Conservation (phyloP, 805 yeast genomes). For the Kodamaea restingae region DNA sequence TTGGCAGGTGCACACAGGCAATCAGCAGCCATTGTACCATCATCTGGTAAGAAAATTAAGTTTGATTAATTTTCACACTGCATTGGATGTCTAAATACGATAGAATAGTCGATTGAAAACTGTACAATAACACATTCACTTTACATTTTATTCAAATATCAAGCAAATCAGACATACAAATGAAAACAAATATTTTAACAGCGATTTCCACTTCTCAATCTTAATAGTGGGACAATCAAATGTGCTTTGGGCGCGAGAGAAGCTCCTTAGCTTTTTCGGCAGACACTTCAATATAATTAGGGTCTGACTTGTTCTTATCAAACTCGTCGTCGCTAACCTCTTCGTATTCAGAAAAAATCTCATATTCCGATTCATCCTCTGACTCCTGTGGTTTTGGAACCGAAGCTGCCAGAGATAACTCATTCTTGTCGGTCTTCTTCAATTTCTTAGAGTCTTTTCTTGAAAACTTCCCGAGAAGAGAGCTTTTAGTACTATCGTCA, state of each 20-base stretch:
- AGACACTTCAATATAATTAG: constrained; percentile 43
- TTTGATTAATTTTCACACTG: constrained; percentile 45
- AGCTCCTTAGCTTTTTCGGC: constrained; percentile 15
- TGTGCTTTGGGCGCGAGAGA: constrained; percentile 7
- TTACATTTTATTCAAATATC: not conserved
- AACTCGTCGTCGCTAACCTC: constrained; percentile 48
- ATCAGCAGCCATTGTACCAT: constrained; percentile 81
- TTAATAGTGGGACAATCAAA: not conserved
- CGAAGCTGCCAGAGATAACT: no score
- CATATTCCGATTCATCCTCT: constrained; percentile 13
- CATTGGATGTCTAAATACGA: not conserved
- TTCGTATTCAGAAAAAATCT: constrained; percentile 33
- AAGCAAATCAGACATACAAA: constrained; percentile 1
- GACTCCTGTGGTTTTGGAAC: not conserved
- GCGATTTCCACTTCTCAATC: not conserved
- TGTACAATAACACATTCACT: constrained; percentile 1
- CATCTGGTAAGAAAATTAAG: constrained; percentile 81
- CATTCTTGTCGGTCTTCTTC: constrained; percentile 6
- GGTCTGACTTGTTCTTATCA: constrained; percentile 42
- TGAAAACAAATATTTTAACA: constrained; percentile 2
- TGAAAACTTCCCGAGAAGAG: constrained; percentile 4
- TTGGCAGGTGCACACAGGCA: constrained; percentile 86
- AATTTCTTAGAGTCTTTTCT: constrained; percentile 7
- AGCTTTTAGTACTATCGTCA: not conserved
- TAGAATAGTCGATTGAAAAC: not conserved